Evolutionary conservation across 2,329 filamentous ascomycete species (phyloP).

Genomic region (Venturia effusa): DNA sequence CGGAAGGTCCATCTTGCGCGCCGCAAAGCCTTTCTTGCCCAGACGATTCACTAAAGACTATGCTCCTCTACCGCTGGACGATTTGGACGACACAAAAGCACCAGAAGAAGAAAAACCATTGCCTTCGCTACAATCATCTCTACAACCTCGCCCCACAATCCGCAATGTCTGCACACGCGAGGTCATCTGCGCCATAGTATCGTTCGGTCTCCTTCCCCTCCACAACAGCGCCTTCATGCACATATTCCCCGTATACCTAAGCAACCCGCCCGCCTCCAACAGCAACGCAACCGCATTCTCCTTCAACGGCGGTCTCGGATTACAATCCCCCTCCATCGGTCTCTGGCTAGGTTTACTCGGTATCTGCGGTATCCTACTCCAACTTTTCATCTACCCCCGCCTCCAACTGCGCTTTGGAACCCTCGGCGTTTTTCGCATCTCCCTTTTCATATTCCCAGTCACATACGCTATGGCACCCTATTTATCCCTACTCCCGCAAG

Average conservation of each 20-base stretch:
- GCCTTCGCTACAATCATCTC: constrained; percentile 12
- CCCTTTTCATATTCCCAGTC: constrained; percentile 11
- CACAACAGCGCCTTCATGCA: constrained; percentile 60
- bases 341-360: constrained; percentile 60
- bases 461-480: constrained; percentile 8
- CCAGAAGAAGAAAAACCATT: background rate
- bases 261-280: constrained; percentile 37
- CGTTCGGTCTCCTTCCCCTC: constrained; percentile 51
- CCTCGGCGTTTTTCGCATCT: constrained; percentile 22
- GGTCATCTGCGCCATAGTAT: constrained; percentile 38
- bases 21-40: constrained; percentile 17
- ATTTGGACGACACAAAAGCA: constrained; percentile 17
- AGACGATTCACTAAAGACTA: constrained; percentile 11
- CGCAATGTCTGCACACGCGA: constrained; percentile 32
- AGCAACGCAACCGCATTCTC: constrained; percentile 27
- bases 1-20: constrained; percentile 13
- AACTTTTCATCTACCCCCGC: constrained; percentile 53
- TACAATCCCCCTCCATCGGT: constrained; percentile 54
- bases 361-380: constrained; percentile 54
- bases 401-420: constrained; percentile 53
- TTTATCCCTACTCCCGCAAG: constrained; percentile 1
- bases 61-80: background rate
- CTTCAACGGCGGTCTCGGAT: constrained; percentile 57
- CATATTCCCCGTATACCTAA: constrained; percentile 59
- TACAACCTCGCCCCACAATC: constrained; percentile 22